Percentiles rank a stretch among this genome's conserved stretches.
phyloP scores from a whole-genome alignment of 108 stramenopile genomes.

The Tribonema minus region DNA sequence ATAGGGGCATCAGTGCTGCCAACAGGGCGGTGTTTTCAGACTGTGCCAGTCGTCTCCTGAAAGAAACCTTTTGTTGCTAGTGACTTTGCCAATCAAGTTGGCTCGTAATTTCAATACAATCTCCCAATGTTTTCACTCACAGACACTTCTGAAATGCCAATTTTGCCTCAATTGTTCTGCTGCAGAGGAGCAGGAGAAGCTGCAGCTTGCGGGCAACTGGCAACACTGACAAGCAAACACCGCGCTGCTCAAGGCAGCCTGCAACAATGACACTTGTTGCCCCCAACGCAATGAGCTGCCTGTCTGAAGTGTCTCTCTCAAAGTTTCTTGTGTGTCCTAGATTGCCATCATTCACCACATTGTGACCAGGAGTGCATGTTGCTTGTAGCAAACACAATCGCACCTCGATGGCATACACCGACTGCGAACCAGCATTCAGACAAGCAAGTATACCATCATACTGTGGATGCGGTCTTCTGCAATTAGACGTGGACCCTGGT shows the following conservation, averaged over 20 bases:
- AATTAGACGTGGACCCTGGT: too few relatives aligned
- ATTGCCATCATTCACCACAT: too few relatives aligned
- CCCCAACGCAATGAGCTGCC: not conserved
- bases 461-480: too few relatives aligned
- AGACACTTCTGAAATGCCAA: not conserved
- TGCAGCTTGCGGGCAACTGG: slow-evolving; percentile 26
- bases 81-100: not conserved
- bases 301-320: not conserved
- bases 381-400: too few relatives aligned
- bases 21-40: not conserved
- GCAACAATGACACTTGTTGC: too few relatives aligned
- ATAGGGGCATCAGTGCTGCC: not conserved
- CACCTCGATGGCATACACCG: too few relatives aligned
- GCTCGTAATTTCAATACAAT: not conserved
- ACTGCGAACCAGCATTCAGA: too few relatives aligned
- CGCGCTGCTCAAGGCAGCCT: not conserved
- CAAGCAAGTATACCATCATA: too few relatives aligned
- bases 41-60: not conserved
- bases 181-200: slow-evolving; percentile 11
- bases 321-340: not conserved
- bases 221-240: not conserved
- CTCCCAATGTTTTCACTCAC: not conserved
- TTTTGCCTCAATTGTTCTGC: not conserved
- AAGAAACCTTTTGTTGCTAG: not conserved
- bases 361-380: too few relatives aligned